Percentiles rank a stretch among this genome's conserved stretches.
Conservation (phyloP, 345 rosid species). For the Draba incana region DNA sequence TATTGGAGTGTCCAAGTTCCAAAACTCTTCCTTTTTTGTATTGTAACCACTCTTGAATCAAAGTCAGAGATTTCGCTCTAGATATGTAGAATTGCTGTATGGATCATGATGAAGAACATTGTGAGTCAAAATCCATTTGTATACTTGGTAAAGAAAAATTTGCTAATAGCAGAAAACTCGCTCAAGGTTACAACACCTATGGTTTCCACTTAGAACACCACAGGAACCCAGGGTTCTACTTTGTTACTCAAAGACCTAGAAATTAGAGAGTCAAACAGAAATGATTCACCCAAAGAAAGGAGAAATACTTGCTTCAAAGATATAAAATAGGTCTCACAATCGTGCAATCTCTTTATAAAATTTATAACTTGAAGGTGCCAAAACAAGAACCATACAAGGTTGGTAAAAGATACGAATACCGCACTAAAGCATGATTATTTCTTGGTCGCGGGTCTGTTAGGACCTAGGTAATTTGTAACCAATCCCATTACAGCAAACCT, state of each 20-base stretch:
- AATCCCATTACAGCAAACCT: slow-evolving; percentile 99
- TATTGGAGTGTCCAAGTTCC: slow-evolving; percentile 23
- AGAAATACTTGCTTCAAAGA: slow-evolving; percentile 12
- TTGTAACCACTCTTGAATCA: slow-evolving; percentile 6
- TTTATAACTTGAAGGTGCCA: slow-evolving; percentile 9
- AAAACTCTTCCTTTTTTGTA: slow-evolving; percentile 29
- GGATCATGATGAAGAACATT: slow-evolving; percentile 18
- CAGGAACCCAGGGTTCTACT: slow-evolving; percentile 16
- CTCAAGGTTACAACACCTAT: slow-evolving; percentile 2
- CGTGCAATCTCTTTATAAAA: background rate
- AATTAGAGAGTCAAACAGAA: background rate
- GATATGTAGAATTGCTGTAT: slow-evolving; percentile 28
- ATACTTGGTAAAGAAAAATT: slow-evolving; percentile 32
- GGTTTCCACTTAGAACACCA: background rate
- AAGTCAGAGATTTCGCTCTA: slow-evolving; percentile 23
- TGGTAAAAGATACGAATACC: slow-evolving; percentile 1
- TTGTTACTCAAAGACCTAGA: background rate
- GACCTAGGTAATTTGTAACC: slow-evolving; percentile 90
- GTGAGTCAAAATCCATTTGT: slow-evolving; percentile 32
- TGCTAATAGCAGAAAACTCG: slow-evolving; percentile 11
- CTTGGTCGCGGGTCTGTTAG: slow-evolving; percentile 66
- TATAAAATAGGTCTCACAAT: background rate
- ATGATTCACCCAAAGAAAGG: background rate
- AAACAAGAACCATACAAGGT: slow-evolving; percentile 32
- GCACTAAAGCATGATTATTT: slow-evolving; percentile 20